Percentiles rank a stretch among this genome's conserved stretches.
These are phyloP conservation scores for Ustilago sp. DNA, from an alignment of 1,284 basidiomycete genomes.

Conservation along the genomic window DNA sequence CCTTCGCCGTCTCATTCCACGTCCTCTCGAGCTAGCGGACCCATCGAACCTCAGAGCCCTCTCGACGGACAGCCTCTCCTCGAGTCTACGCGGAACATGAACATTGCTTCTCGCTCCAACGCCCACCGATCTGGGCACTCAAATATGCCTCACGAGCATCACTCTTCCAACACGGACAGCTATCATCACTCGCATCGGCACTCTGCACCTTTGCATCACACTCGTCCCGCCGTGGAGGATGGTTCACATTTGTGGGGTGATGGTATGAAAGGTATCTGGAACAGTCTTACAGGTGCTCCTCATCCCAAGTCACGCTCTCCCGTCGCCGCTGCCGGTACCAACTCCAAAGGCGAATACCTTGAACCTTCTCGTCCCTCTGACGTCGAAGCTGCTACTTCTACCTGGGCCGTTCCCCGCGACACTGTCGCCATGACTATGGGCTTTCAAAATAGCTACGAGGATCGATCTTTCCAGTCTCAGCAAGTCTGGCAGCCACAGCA, in stretches of 20 bases:
- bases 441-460: conserved; percentile 40
- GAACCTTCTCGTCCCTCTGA: conserved; percentile 45
- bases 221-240: conserved; percentile 27
- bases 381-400: conserved; percentile 45
- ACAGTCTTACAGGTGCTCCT: conserved; percentile 46
- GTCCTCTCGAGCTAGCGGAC: conserved; percentile 21
- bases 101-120: conserved; percentile 13
- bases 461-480: conserved; percentile 29
- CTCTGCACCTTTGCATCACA: conserved; percentile 11
- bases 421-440: conserved; percentile 54
- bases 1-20: conserved; percentile 22
- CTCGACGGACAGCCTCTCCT: conserved; percentile 36
- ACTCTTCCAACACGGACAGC: background rate
- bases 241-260: conserved; percentile 47
- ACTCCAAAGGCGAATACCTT: conserved; percentile 29
- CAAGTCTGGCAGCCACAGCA: conserved; percentile 36
- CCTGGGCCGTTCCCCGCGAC: conserved; percentile 49
- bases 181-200: conserved; percentile 23
- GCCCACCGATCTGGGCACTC: background rate
- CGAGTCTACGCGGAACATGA: conserved; percentile 10
- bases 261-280: conserved; percentile 52
- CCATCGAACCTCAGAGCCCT: conserved; percentile 30
- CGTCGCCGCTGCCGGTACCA: background rate
- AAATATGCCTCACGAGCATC: conserved; percentile 11
- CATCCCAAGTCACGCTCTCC: conserved; percentile 32